A percentile compares a stretch with the other conserved stretches of the same genome.
Evolutionary conservation across 768 basidiomycete species (phyloP).

Genomic region (Lactarius akahatsu): DNA sequence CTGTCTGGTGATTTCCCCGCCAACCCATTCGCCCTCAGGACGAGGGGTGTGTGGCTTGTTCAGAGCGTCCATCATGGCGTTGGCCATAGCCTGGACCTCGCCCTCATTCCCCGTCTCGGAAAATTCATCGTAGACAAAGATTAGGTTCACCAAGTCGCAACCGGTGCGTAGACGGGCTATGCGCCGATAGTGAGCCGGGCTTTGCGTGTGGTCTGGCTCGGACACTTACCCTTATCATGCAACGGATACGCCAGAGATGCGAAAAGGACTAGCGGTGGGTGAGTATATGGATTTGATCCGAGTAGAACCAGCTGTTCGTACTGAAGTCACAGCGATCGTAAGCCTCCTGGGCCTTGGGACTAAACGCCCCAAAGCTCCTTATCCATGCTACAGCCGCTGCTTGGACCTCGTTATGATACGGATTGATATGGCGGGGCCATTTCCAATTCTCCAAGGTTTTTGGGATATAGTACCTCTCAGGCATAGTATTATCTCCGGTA

Average conservation of each 20-base stretch:
- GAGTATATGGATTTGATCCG: background rate
- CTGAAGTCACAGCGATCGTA: conserved; percentile 28
- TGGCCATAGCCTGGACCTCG: conserved; percentile 1
- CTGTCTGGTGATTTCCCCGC: conserved; percentile 24
- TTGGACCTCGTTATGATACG: conserved; percentile 21
- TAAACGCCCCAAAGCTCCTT: conserved; percentile 21
- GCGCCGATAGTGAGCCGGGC: background rate
- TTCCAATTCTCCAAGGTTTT: conserved; percentile 23
- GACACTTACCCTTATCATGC: conserved; percentile 7
- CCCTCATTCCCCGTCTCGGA: conserved; percentile 10
- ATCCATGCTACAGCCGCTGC: conserved; percentile 20
- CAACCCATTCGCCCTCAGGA: conserved; percentile 12
- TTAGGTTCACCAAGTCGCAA: conserved; percentile 6
- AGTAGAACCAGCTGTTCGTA: conserved; percentile 6
- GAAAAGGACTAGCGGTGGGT: conserved; percentile 22
- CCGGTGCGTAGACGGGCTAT: conserved; percentile 24
- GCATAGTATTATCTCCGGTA: background rate
- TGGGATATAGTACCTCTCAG: conserved; percentile 6
- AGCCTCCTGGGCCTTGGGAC: conserved; percentile 13
- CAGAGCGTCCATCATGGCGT: conserved; percentile 27
- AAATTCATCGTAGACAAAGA: conserved; percentile 27
- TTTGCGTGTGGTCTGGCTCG: background rate
- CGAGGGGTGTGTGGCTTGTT: conserved; percentile 25
- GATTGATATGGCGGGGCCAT: conserved; percentile 27
- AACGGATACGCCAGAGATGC: conserved; percentile 28